A percentile compares a stretch with the other conserved stretches of the same genome.
These are phyloP conservation scores for Leccinum obscurum DNA, from an alignment of 768 basidiomycete species.

Conservation along the genomic window DNA sequence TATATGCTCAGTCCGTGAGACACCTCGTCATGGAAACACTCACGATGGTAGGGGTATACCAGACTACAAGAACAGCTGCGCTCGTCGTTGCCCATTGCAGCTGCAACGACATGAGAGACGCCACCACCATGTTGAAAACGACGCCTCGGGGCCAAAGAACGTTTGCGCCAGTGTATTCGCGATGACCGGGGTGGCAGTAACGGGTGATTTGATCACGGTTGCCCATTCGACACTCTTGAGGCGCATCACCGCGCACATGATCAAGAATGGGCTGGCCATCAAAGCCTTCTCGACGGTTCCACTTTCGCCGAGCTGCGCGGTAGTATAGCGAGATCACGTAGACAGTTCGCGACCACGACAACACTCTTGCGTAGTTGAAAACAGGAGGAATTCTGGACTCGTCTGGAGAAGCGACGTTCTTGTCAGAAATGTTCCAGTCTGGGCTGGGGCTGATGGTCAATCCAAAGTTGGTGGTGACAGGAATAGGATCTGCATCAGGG, in stretches of 20 bases:
- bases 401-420: constrained; percentile 20
- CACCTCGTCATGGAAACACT: neutral
- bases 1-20: neutral
- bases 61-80: constrained; percentile 30
- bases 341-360: constrained; percentile 22
- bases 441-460: constrained; percentile 18
- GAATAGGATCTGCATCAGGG: neutral
- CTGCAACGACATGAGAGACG: constrained; percentile 30
- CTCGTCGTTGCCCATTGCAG: constrained; percentile 36
- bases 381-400: constrained; percentile 26
- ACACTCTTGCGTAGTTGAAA: constrained; percentile 25
- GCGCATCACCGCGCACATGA: constrained; percentile 2
- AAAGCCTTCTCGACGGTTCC: constrained; percentile 4
- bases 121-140: constrained; percentile 28
- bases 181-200: constrained; percentile 20
- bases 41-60: constrained; percentile 33
- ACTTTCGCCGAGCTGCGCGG: constrained; percentile 16
- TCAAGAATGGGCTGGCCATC: neutral
- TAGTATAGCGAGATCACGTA: constrained; percentile 20
- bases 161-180: neutral
- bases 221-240: constrained; percentile 20
- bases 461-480: constrained; percentile 9
- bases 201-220: constrained; percentile 15
- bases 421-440: neutral
- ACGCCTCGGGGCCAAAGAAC: constrained; percentile 26